Base-by-base conservation (phyloP, 2,329 filamentous ascomycete species). In the Hymenoscyphus repandus region DNA sequence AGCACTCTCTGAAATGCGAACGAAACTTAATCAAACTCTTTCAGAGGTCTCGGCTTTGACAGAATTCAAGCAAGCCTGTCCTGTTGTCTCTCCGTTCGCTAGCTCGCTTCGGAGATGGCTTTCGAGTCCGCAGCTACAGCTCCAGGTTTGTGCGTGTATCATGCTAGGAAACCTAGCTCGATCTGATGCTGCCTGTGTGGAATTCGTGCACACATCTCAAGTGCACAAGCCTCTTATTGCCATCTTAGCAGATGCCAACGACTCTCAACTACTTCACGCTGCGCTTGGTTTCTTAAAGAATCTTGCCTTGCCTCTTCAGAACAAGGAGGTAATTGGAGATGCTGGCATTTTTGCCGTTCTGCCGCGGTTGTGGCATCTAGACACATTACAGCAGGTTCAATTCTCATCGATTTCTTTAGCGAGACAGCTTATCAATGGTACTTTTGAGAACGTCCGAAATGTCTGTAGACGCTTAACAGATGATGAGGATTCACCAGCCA, bases 231-330 rank as follows among this genome's bases (percentile, higher is more conserved):
- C 74, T 0, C 68, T 85, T 2, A 62, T 75, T 42, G 50, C 62
- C 13, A 59, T 79, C 37, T 66, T 84, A 17, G 62, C 69, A 7
- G 65, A 75, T 22, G 59, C 69, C 0, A 63, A 49, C 6, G 72
- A 77, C 53, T 64, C 73, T 1, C 78, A 82, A 54, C 73, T 82
- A 13, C 69, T 81, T 0, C 80, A 84, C 60, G 73, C 79, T 1
- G 69, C 72, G 2, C 69, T 85, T 15, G 76, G 79, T 6, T 83
- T 83, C 59, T 74, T 84, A 53, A 84, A 83, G 65, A 85, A 85
- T 62, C 74, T 85, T 7, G 78, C 81, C 22, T 79, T 85, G 45
- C 78, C 80, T 0, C 50, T 66, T 0, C 62, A 65, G 22, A 85
- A 85, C 66, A 84, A 82, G 62, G 55, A 70, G 2, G 43, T 67